Evolutionary conservation across 169 alveolate genomes (phyloP), one percentile per base, ranked within the genome.

Genomic region (Cryptosporidium xiaoi): DNA sequence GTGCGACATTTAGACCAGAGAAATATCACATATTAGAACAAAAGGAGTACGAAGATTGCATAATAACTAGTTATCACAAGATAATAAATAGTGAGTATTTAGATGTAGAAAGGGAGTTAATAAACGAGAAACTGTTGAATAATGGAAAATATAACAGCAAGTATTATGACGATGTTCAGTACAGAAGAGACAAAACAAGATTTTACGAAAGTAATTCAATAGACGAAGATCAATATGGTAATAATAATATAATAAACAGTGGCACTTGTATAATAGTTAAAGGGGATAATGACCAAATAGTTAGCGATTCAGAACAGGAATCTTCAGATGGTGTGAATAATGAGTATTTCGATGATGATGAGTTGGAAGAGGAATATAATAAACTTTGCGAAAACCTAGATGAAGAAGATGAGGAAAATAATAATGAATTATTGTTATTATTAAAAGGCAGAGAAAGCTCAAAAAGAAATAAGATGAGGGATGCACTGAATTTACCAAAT

Each of bases 81-180:
- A 69, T 69, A 34, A 69, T 69, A 34, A 69, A 56, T 33, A 69
- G 67, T 20, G 83, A 69, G n/a, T 69, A 53, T 18, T 29, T 69
- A 34, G 83, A 69, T 55, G 67, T 53, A 2, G 83, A 51, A 6
- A 51, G 67, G 34, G 83, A 69, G 44, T 46, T 69, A 0, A 56
- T 56, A 15, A 53, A 51, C 36, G 83, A 46, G 16, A 51, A 55
- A 56, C 27, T 66, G 15, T 3, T 66, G 64, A 66, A 48, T 50
- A 66, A 65, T 24, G 64, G 51, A 15, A 66, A 66, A 18, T 20
- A 48, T 48, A 62, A 66, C n/a, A 66, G 64, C 44, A n/a, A 44
- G 1, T 55, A 24, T 4, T 46, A 46, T 66, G 29, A 29, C 16
- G 55, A 50, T 46, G 33, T 20, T 50, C 58, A 65, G 40, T 40